Percentiles rank a stretch among this genome's conserved stretches.
phyloP scores from a whole-genome alignment of 306 rosid genomes.

The Inga oerstediana region DNA sequence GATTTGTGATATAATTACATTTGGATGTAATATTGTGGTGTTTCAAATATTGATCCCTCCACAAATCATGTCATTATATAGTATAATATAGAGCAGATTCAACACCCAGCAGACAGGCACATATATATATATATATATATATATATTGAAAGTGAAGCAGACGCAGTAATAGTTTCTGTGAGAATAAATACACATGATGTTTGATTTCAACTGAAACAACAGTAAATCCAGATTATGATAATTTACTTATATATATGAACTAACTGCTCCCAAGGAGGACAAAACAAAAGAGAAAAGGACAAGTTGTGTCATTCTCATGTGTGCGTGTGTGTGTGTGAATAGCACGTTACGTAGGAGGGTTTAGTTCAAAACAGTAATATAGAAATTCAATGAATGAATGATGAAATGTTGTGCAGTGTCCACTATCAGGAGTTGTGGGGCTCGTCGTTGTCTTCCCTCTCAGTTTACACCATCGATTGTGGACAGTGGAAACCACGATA shows the following conservation, averaged over 20 bases:
- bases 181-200: neutral
- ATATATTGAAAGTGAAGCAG: conserved; percentile 31
- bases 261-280: neutral
- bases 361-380: conserved; percentile 29
- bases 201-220: neutral
- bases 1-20: conserved; percentile 26
- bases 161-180: conserved; percentile 2
- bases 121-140: neutral
- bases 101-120: conserved; percentile 29
- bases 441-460: neutral
- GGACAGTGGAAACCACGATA: conserved; percentile 15
- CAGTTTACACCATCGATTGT: neutral
- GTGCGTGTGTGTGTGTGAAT: neutral
- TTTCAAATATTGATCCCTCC: conserved; percentile 42
- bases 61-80: conserved; percentile 22
- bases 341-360: conserved; percentile 24
- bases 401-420: conserved; percentile 34
- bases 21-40: conserved; percentile 33
- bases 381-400: neutral
- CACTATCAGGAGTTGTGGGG: conserved; percentile 27
- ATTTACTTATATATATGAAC: neutral
- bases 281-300: conserved; percentile 28
- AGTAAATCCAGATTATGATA: neutral
- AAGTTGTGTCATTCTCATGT: conserved; percentile 29
- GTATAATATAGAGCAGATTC: conserved; percentile 30